Conservation (phyloP, 768 basidiomycete species). For the Boletus insuetus region DNA sequence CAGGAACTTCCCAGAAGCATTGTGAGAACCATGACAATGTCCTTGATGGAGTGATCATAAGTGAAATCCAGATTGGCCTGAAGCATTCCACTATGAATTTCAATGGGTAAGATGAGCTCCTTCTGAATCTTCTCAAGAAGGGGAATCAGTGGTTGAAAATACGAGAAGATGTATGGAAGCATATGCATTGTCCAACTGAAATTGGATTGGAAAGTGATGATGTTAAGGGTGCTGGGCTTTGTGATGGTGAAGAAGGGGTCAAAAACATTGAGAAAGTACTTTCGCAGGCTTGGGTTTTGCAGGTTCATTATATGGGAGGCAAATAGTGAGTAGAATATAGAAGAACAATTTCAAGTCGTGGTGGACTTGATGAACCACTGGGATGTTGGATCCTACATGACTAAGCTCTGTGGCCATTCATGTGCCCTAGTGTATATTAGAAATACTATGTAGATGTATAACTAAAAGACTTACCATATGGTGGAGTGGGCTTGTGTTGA, state of each 20-base stretch:
- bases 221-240: too few species aligned
- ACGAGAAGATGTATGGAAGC: neutral
- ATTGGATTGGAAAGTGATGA: neutral
- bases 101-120: neutral
- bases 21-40: neutral
- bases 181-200: neutral
- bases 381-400: neutral
- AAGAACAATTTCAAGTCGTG: conserved; percentile 13
- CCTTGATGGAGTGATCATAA: neutral
- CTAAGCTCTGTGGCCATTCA: neutral
- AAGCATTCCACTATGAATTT: neutral
- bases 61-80: neutral
- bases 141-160: conserved; percentile 1
- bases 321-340: neutral
- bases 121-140: neutral
- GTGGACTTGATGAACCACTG: neutral
- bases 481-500: neutral
- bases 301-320: too few species aligned
- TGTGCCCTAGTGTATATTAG: neutral
- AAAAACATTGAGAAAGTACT: neutral
- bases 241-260: neutral
- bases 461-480: neutral
- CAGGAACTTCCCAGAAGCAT: neutral
- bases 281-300: neutral
- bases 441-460: too few species aligned